These are phyloP conservation scores for Botrytis aclada DNA, from an alignment of 2,329 filamentous ascomycete species.

Conservation along the genomic window DNA sequence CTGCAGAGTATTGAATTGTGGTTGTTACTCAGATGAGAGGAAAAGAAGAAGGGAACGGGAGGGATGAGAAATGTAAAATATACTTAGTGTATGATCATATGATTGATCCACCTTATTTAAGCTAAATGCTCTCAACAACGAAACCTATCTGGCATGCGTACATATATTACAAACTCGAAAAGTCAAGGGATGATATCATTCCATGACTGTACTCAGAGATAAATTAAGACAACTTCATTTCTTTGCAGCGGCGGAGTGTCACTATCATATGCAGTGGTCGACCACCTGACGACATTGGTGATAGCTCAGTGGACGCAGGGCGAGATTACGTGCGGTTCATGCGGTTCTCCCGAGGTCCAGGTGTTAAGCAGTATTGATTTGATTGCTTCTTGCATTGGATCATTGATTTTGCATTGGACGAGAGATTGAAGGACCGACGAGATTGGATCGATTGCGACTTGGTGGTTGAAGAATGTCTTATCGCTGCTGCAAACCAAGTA, in stretches of 20 bases:
- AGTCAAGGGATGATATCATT: not conserved
- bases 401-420: not conserved
- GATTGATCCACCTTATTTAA: conserved; percentile 5
- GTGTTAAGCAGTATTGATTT: not conserved
- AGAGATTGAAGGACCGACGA: not conserved
- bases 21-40: not conserved
- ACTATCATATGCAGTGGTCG: not conserved
- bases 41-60: not conserved
- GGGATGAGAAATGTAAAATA: conserved; percentile 14
- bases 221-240: not conserved
- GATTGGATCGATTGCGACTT: conserved; percentile 6
- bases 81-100: conserved; percentile 14
- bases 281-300: conserved; percentile 5
- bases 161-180: not conserved
- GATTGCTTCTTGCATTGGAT: not conserved
- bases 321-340: not conserved
- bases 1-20: not conserved
- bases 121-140: not conserved
- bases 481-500: conserved; percentile 1
- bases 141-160: not conserved
- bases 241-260: not conserved
- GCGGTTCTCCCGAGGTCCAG: not conserved
- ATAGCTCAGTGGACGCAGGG: conserved; percentile 1
- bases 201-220: not conserved
- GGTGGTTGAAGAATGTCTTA: conserved; percentile 1